phyloP scores from a whole-genome alignment of 1,139 yeast genomes.

The Suhomyces coccinellae region DNA sequence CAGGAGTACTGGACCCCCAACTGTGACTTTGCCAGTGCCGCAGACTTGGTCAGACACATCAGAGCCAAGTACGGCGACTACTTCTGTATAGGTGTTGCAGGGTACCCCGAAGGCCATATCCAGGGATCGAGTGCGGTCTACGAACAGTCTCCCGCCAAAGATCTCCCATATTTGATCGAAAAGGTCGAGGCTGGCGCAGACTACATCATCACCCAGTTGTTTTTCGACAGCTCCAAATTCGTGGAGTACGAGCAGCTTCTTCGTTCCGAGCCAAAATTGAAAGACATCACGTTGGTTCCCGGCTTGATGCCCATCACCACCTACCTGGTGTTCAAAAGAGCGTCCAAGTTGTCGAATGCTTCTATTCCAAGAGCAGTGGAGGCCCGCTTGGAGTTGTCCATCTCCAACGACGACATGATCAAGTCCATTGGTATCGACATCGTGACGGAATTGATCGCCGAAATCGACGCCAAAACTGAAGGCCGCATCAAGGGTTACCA shows the following conservation, averaged over 20 bases:
- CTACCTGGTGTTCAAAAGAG: constrained; percentile 79
- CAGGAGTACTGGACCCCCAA: constrained; percentile 64
- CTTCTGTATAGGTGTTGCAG: constrained; percentile 89
- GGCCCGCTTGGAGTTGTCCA: constrained; percentile 52
- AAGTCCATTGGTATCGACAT: constrained; percentile 81
- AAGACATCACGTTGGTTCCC: constrained; percentile 67
- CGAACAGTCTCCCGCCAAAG: constrained; percentile 59
- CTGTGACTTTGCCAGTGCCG: constrained; percentile 69
- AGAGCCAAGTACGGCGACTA: constrained; percentile 66
- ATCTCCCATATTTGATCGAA: constrained; percentile 66
- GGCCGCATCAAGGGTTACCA: constrained; percentile 76
- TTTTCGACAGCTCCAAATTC: constrained; percentile 45
- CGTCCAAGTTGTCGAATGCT: constrained; percentile 89
- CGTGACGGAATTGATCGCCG: constrained; percentile 60
- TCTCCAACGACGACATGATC: constrained; percentile 80
- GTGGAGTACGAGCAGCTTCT: constrained; percentile 39
- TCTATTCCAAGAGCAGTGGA: constrained; percentile 59
- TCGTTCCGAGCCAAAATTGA: constrained; percentile 35
- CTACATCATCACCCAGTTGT: constrained; percentile 47
- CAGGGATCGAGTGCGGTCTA: constrained; percentile 66
- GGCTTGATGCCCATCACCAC: constrained; percentile 98
- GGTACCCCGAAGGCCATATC: constrained; percentile 95
- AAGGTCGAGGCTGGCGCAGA: constrained; percentile 52
- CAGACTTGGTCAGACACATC: constrained; percentile 80
- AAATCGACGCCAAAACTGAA: constrained; percentile 52